phyloP scores from a whole-genome alignment of 2,329 filamentous ascomycete species.

The Fusarium graminum region DNA sequence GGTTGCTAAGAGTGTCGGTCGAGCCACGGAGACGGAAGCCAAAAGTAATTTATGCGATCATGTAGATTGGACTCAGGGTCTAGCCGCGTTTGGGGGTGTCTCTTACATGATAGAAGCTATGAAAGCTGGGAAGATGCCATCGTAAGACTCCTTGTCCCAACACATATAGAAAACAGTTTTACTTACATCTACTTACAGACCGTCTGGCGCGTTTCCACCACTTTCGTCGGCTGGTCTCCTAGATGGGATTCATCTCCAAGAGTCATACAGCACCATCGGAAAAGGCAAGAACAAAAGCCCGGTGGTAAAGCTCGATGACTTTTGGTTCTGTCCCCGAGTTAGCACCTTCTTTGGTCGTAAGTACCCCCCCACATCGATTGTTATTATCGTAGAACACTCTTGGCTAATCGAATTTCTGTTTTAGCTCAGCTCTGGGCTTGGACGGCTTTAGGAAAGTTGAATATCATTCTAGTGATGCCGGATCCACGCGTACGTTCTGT shows the following conservation, averaged over 20 bases:
- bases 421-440: constrained; percentile 19
- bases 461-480: constrained; percentile 9
- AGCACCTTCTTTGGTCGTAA: constrained; percentile 13
- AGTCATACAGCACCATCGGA: neutral
- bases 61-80: constrained; percentile 16
- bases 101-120: constrained; percentile 3
- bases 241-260: constrained; percentile 5
- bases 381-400: fast-evolving
- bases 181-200: neutral
- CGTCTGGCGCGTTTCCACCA: constrained; percentile 15
- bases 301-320: constrained; percentile 1
- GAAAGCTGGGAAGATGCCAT: constrained; percentile 2
- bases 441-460: constrained; percentile 5
- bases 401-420: fast-evolving
- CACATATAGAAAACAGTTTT: fast-evolving
- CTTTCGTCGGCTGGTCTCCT: constrained; percentile 11
- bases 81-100: constrained; percentile 14
- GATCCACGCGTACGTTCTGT: constrained; percentile 5
- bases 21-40: neutral
- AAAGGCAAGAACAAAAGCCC: neutral
- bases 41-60: constrained; percentile 8
- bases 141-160: neutral
- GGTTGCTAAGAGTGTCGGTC: neutral
- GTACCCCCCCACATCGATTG: neutral
- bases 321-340: constrained; percentile 14